phyloP scores from a whole-genome alignment of 257 asterid genomes.

The Craterostigma plantagineum region DNA sequence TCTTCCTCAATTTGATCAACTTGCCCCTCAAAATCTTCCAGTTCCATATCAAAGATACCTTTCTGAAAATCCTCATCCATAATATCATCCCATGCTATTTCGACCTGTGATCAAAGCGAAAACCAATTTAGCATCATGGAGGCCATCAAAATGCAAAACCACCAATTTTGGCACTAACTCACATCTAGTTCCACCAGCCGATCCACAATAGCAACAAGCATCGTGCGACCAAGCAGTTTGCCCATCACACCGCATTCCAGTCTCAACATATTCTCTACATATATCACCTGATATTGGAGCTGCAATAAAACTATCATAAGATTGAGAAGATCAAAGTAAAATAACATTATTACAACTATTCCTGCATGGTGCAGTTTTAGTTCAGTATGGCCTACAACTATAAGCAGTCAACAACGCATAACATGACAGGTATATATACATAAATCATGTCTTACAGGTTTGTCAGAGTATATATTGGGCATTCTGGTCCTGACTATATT shows the following conservation, averaged over 20 bases:
- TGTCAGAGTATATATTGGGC: conserved; percentile 33
- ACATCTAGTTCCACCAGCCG: conserved; percentile 75
- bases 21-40: conserved; percentile 57
- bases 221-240: conserved; percentile 47
- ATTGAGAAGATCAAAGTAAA: no score
- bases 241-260: conserved; percentile 56
- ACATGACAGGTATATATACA: not conserved
- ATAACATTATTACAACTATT: not conserved
- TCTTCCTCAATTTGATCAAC: conserved; percentile 29
- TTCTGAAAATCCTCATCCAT: conserved; percentile 58
- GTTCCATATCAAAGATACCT: conserved; percentile 76
- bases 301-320: no score
- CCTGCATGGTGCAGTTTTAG: not conserved
- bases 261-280: conserved; percentile 76
- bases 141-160: not conserved
- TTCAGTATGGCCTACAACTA: no score
- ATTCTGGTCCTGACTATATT: conserved; percentile 38
- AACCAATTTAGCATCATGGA: conserved; percentile 5
- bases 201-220: conserved; percentile 47
- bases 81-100: conserved; percentile 69
- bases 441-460: conserved; percentile 32
- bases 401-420: no score
- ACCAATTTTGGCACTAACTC: conserved; percentile 15
- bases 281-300: conserved; percentile 38
- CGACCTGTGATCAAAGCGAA: conserved; percentile 30